Evolutionary conservation across 176 grass and related monocot species (phyloP).

Genomic region (Bothriochloa decipiens): DNA sequence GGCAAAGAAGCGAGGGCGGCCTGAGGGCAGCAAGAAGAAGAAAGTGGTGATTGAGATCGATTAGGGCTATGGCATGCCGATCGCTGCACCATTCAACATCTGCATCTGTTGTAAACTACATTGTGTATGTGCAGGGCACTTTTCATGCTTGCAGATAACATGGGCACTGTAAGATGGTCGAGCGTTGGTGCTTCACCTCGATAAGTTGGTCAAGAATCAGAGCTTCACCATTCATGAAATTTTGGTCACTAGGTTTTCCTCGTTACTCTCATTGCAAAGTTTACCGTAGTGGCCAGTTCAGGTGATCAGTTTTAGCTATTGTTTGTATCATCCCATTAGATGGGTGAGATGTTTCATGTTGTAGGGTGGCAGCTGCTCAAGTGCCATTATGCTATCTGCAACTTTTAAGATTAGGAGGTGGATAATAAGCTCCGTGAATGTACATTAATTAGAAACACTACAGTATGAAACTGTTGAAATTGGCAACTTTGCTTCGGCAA

Average conservation of each 20-base stretch:
- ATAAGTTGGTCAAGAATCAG: neutral
- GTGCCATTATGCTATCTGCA: conserved; percentile 9
- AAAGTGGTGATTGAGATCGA: conserved; percentile 29
- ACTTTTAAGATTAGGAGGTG: conserved; percentile 30
- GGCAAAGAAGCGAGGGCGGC: conserved; percentile 18
- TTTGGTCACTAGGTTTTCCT: neutral
- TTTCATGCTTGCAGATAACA: conserved; percentile 11
- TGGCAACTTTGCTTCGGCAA: neutral
- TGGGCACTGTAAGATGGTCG: neutral
- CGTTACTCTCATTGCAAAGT: neutral
- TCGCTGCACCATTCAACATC: neutral
- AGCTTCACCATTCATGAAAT: neutral
- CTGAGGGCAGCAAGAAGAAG: conserved; percentile 33
- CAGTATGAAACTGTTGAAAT: neutral
- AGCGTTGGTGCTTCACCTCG: neutral
- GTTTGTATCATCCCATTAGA: neutral
- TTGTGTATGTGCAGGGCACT: neutral
- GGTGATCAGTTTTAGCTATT: conserved; percentile 12
- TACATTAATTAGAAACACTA: neutral
- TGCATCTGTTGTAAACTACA: conserved; percentile 2
- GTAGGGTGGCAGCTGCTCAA: neutral
- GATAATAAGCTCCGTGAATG: neutral
- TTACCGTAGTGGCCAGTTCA: neutral
- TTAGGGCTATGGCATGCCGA: neutral
- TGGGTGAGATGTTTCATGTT: conserved; percentile 20